Evolutionary conservation across 108 stramenopile genomes (phyloP), one percentile per base, ranked within the genome.

Genomic region (Nannochloropsis gaditana): DNA sequence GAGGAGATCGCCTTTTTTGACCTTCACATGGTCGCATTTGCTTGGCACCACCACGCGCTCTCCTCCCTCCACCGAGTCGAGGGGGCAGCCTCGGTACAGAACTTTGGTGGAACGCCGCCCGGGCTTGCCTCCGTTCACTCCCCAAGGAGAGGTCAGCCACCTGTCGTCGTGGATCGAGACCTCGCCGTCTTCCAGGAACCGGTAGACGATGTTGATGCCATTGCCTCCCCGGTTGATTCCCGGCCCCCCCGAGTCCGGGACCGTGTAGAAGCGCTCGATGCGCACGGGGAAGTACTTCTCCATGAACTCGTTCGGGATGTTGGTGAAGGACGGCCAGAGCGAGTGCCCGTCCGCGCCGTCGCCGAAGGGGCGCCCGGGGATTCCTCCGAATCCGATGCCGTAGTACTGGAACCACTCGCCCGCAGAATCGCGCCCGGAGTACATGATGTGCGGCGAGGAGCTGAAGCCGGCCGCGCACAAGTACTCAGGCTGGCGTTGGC

Each of bases 111-210:
- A n/a, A 15, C 59, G 15, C 1, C n/a, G 19, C n/a, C 59, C 59
- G 19, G 59, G 59, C 0, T n/a, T 4, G 3, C 59, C 59, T 6
- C 59, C 59, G n/a, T 73, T 73, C 59, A 73, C 59, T 3, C 59
- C 59, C 59, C 59, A 73, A 73, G 59, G 59, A n/a, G 19, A n/a
- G 19, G 59, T 73, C 59, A 73, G n/a, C 59, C 59, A 73, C 59
- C 59, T 73, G n/a, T 73, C 59, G 59, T 73, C 59, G 59, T 73
- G 59, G 59, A 73, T 73, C 59, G 59, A 73, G 19, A 73, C 4
- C 59, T 73, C 59, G 59, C 59, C 59, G n/a, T 73, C 59, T n/a
- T 73, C 59, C 59, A 73, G 8, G n/a, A 73, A 73, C 59, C 59
- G 59, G n/a, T 73, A 73, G 19, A 73, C 59, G n/a, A 73, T 73